These are phyloP conservation scores for Pleomassaria siparia DNA, from an alignment of 2,329 filamentous ascomycete genomes.

Conservation along the genomic window DNA sequence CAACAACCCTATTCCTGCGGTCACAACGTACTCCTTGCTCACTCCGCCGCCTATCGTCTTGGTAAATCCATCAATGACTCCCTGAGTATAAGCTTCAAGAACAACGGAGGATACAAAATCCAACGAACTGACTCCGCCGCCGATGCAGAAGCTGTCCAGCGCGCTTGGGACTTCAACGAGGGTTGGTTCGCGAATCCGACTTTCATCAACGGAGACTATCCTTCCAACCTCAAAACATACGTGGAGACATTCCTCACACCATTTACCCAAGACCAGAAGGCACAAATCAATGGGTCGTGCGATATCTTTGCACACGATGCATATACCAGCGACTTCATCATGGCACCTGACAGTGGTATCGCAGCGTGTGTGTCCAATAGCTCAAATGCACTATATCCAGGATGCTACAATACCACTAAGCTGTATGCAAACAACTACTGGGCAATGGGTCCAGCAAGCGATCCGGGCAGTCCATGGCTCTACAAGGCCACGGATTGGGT, in stretches of 20 bases:
- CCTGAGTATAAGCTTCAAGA: constrained; percentile 41
- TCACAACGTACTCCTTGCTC: constrained; percentile 41
- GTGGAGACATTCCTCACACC: constrained; percentile 32
- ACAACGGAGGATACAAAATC: constrained; percentile 42
- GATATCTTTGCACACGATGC: constrained; percentile 44
- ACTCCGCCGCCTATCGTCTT: constrained; percentile 43
- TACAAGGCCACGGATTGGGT: constrained; percentile 41
- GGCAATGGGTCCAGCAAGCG: constrained; percentile 34
- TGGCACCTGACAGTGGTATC: constrained; percentile 39
- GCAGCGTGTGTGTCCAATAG: constrained; percentile 40
- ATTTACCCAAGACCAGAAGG: constrained; percentile 37
- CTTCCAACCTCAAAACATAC: constrained; percentile 40
- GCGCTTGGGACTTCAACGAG: constrained; percentile 42
- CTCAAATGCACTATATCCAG: constrained; percentile 36
- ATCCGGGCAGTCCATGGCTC: constrained; percentile 38
- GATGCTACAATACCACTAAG: constrained; percentile 37
- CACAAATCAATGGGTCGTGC: constrained; percentile 30
- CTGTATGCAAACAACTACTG: constrained; percentile 33
- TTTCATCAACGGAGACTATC: constrained; percentile 50
- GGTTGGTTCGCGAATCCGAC: constrained; percentile 49
- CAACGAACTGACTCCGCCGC: constrained; percentile 37
- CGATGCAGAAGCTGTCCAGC: constrained; percentile 37
- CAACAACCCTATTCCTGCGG: constrained; percentile 41
- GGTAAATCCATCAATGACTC: constrained; percentile 47
- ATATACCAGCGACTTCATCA: constrained; percentile 40